A percentile compares a stretch with the other conserved stretches of the same genome.
These are phyloP conservation scores for Fusarium coffeatum DNA, from an alignment of 2,329 filamentous ascomycete genomes.

Conservation along the genomic window DNA sequence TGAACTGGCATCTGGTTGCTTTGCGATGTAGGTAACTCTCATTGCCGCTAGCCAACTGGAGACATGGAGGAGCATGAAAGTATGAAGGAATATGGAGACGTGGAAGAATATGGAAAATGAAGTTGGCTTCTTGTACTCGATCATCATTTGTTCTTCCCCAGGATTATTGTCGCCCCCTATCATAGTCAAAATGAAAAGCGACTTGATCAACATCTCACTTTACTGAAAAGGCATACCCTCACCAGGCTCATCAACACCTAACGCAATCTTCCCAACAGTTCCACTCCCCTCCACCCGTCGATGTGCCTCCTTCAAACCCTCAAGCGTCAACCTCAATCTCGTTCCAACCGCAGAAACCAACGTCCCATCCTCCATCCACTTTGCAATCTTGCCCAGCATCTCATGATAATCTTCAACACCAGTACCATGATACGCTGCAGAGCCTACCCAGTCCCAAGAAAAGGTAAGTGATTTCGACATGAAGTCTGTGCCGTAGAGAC, in stretches of 20 bases:
- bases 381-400: background rate
- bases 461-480: background rate
- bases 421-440: background rate
- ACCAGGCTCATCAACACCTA: background rate
- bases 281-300: background rate
- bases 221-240: background rate
- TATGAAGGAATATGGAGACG: too few species aligned
- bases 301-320: background rate
- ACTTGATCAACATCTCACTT: accelerated
- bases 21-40: too few species aligned
- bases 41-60: too few species aligned
- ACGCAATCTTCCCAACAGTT: background rate
- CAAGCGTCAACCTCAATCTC: background rate
- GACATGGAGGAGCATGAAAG: too few species aligned
- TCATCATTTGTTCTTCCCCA: background rate
- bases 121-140: too few species aligned
- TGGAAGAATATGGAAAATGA: too few species aligned
- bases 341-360: background rate
- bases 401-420: background rate
- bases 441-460: background rate
- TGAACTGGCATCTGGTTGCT: too few species aligned
- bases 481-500: background rate
- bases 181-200: background rate
- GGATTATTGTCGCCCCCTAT: accelerated
- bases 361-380: background rate